Evolutionary conservation across 139 green algal species (phyloP).

Genomic region (Zygnema cylindricum): DNA sequence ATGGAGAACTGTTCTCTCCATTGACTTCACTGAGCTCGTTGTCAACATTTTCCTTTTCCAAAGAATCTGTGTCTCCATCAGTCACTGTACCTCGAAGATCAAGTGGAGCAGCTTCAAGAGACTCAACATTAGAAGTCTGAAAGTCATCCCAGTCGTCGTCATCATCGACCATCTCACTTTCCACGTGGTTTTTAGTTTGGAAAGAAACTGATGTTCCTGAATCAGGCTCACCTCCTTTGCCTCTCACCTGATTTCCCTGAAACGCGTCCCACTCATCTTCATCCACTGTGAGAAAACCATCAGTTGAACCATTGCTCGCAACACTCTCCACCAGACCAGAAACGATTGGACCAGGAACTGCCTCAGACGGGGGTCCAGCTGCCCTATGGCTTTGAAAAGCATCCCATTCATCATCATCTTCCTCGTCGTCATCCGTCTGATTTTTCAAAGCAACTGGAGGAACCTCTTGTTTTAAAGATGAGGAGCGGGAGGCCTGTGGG

Average conservation of each 20-base stretch:
- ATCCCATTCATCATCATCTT: constrained; percentile 17
- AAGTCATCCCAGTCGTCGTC: constrained; percentile 19
- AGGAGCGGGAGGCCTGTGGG: background rate
- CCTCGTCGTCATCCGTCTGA: background rate
- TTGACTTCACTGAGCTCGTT: too few relatives aligned
- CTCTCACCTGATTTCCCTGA: background rate
- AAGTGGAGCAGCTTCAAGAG: background rate
- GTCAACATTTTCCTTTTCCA: too few relatives aligned
- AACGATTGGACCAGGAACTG: background rate
- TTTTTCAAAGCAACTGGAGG: background rate
- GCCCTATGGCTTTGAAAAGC: background rate
- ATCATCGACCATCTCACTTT: background rate
- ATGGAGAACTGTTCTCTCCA: too few relatives aligned
- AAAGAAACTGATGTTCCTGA: background rate
- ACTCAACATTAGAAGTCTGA: background rate
- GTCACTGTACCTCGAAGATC: background rate
- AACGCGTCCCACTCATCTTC: background rate
- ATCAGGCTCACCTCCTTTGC: background rate
- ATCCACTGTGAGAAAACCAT: background rate
- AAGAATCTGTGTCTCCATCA: background rate
- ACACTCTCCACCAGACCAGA: too few relatives aligned
- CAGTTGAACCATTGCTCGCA: background rate
- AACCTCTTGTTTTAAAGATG: background rate
- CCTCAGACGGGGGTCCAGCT: background rate
- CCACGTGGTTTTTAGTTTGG: background rate